Percentiles rank a stretch among this genome's conserved stretches.
phyloP scores from a whole-genome alignment of 148 eudicot genomes.

The Silene uniflora region DNA sequence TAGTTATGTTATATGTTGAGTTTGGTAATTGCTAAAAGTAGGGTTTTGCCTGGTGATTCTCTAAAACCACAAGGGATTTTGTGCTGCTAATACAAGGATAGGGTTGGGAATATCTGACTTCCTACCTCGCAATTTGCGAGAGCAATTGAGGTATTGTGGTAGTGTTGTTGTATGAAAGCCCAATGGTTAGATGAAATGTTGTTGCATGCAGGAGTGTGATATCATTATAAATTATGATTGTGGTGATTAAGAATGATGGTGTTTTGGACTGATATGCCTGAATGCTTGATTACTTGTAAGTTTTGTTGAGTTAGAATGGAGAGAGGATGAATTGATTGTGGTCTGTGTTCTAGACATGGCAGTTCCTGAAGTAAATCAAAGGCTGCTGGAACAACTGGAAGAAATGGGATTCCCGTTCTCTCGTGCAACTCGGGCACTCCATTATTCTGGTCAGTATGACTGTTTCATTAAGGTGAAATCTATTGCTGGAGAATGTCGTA shows the following conservation, averaged over 20 bases:
- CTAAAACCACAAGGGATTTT: neutral
- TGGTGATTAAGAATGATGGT: neutral
- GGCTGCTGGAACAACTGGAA: conserved; percentile 51
- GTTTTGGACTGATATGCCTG: neutral
- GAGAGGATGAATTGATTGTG: neutral
- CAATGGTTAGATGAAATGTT: too few species aligned
- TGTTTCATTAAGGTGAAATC: neutral
- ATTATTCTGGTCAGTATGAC: conserved; percentile 51
- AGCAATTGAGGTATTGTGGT: too few species aligned
- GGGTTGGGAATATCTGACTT: too few species aligned
- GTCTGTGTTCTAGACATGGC: conserved; percentile 48
- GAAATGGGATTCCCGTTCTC: conserved; percentile 71
- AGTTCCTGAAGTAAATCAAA: conserved; percentile 58
- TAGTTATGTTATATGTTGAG: neutral
- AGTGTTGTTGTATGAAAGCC: too few species aligned
- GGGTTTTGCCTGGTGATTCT: neutral
- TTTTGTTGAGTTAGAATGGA: neutral
- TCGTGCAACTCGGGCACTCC: conserved; percentile 60
- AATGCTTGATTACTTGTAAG: neutral
- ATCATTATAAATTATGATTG: too few species aligned
- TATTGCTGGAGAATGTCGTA: neutral
- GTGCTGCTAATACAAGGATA: too few species aligned
- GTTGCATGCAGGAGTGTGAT: neutral
- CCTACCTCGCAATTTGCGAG: too few species aligned
- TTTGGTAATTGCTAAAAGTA: neutral